A percentile compares a stretch with the other conserved stretches of the same genome.
These are phyloP conservation scores for Metschnikowia amazonensis DNA, from an alignment of 805 yeast genomes.

Conservation along the genomic window DNA sequence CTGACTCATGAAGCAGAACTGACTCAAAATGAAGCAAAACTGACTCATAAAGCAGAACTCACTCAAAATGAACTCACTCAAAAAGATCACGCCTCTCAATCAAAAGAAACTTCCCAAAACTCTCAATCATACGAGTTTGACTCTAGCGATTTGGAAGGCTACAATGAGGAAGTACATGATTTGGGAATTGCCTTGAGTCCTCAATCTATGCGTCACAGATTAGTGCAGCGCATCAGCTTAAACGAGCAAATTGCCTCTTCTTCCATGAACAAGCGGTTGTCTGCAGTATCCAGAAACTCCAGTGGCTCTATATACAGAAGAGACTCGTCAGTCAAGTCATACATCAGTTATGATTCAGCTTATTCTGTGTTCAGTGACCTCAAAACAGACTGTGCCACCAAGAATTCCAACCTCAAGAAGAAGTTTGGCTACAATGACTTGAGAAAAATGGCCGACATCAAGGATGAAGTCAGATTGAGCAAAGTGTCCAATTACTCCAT, in stretches of 20 bases:
- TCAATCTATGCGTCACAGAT: constrained; percentile 24
- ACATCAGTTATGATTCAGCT: constrained; percentile 58
- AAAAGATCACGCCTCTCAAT: background rate
- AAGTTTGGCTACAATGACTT: constrained; percentile 49
- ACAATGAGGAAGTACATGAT: constrained; percentile 40
- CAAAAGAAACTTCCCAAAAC: constrained; percentile 1
- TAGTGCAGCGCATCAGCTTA: constrained; percentile 24
- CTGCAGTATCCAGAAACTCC: constrained; percentile 29
- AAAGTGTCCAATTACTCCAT: constrained; percentile 9
- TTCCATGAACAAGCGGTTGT: constrained; percentile 15
- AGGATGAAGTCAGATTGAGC: constrained; percentile 6
- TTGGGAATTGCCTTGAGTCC: constrained; percentile 43
- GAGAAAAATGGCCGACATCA: constrained; percentile 25
- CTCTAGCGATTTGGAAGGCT: constrained; percentile 35
- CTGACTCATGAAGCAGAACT: background rate
- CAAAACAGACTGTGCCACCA: constrained; percentile 14
- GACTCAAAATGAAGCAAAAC: background rate
- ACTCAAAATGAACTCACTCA: background rate
- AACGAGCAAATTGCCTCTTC: constrained; percentile 15
- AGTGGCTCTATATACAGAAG: constrained; percentile 31
- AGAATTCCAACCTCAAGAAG: constrained; percentile 34
- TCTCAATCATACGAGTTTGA: constrained; percentile 10
- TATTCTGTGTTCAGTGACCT: constrained; percentile 33
- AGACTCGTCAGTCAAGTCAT: constrained; percentile 44
- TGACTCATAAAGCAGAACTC: background rate